Evolutionary conservation across 202 grass and related monocot species (phyloP), one percentile per base, ranked within the genome.

Genomic region (Elaeis oleifera): DNA sequence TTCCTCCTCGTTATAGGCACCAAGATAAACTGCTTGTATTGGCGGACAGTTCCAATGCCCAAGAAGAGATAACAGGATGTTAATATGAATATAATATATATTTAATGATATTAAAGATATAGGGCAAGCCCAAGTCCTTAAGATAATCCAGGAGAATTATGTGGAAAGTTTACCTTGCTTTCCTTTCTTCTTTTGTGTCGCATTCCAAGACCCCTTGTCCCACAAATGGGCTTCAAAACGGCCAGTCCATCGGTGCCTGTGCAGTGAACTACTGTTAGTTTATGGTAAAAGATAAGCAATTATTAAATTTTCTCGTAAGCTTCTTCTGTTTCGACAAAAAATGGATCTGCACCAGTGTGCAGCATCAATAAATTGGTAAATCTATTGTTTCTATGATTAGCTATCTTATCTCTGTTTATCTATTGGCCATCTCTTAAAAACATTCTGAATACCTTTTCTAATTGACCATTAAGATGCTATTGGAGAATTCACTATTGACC

Each of bases 151-250:
- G 54, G 16, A 28, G 5, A 20, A 29, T 18, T 25, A 49, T 16
- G 56, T n/a, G 32, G 7, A 17, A 59, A n/a, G 9, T 21, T 15
- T 68, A 83, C 86, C 86, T 77, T 90, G 86, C 48, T 82, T 90
- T 15, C 86, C 86, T 60, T 85, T 90, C 60, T 85, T 90, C 64
- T 76, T 90, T 60, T 90, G 87, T 7, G 79, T 82, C 18, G 79
- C 78, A 70, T 90, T 90, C 82, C 86, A 90, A 0, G 86, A 85
- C 29, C 65, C 78, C 23, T 85, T 90, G 62, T 85, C 86, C 86
- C 86, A 90, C 3, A 85, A 63, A 60, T 90, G 86, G 4, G 82
- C 86, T 59, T 90, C 86, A 0, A 82, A 90, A 23, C 86, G 59
- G 49, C 82, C 86, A 3, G 82, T 85, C 86, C 86, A 85, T 17